Evolutionary conservation across 1,139 yeast species (phyloP).

Genomic region (Suhomyces coccinellae): DNA sequence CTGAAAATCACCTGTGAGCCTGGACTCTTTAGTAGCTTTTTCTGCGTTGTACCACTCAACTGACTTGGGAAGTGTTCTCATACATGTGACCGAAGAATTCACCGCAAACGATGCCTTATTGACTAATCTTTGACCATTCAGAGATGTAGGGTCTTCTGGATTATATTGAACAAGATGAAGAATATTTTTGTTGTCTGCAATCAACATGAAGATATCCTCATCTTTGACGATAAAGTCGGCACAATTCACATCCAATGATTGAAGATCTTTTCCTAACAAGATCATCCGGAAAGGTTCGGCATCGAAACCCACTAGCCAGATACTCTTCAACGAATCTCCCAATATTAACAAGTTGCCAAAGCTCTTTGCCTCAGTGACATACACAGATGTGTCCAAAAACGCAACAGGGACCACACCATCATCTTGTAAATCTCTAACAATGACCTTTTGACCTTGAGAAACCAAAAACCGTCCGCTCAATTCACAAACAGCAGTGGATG

Average conservation of each 20-base stretch:
- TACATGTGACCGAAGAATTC: slow-evolving; percentile 60
- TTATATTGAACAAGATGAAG: slow-evolving; percentile 82
- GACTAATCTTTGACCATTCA: slow-evolving; percentile 75
- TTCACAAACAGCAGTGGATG: slow-evolving; percentile 76
- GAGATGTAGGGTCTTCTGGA: slow-evolving; percentile 85
- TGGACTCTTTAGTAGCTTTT: slow-evolving; percentile 13
- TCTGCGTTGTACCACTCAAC: slow-evolving; percentile 27
- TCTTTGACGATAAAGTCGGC: slow-evolving; percentile 75
- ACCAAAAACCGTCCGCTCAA: slow-evolving; percentile 82
- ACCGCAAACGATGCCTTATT: slow-evolving; percentile 71
- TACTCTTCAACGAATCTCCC: slow-evolving; percentile 80
- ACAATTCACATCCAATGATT: slow-evolving; percentile 58
- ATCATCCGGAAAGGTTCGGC: slow-evolving; percentile 93
- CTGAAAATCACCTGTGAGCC: slow-evolving; percentile 43
- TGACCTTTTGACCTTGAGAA: slow-evolving; percentile 84
- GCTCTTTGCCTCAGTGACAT: slow-evolving; percentile 76
- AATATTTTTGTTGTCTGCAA: slow-evolving; percentile 70
- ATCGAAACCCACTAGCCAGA: slow-evolving; percentile 86
- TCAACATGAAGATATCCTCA: slow-evolving; percentile 63
- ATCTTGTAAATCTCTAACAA: slow-evolving; percentile 80
- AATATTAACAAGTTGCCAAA: slow-evolving; percentile 75
- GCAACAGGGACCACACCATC: slow-evolving; percentile 92
- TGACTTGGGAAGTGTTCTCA: slow-evolving; percentile 54
- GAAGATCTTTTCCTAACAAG: slow-evolving; percentile 72
- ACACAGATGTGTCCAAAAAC: slow-evolving; percentile 80